Conservation (phyloP, 805 yeast genomes). For the Candida boidinii region DNA sequence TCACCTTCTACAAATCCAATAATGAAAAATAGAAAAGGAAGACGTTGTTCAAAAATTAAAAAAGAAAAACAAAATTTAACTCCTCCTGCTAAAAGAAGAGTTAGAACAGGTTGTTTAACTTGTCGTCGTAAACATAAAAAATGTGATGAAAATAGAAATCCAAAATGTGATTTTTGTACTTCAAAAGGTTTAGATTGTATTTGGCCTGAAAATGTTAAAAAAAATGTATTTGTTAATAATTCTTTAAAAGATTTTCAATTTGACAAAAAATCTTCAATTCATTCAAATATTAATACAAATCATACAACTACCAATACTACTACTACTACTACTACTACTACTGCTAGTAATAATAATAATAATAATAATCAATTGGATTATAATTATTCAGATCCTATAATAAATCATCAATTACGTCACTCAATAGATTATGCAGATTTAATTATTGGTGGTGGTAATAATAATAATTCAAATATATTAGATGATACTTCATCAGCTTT, state of each 20-base stretch:
- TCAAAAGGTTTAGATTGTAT: conserved; percentile 27
- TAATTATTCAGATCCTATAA: conserved; percentile 1
- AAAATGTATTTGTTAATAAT: conserved; percentile 19
- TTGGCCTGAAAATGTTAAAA: conserved; percentile 26
- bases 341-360: conserved; percentile 2
- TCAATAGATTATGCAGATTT: conserved; percentile 13
- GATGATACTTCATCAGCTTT: neutral
- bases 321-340: conserved; percentile 1
- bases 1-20: too few relatives aligned
- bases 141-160: conserved; percentile 45
- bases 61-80: conserved; percentile 11
- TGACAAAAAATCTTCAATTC: conserved; percentile 4
- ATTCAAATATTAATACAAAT: neutral
- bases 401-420: conserved; percentile 5
- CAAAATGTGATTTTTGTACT: conserved; percentile 39
- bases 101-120: conserved; percentile 39
- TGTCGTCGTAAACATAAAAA: conserved; percentile 46
- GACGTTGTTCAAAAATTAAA: conserved; percentile 13
- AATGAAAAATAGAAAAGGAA: conserved; percentile 12
- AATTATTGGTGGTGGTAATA: neutral
- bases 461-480: too few relatives aligned
- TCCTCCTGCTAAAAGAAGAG: conserved; percentile 28
- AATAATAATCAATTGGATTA: too few relatives aligned
- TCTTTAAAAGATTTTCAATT: conserved; percentile 18
- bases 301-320: neutral